Evolutionary conservation across 257 asterid genomes (phyloP), one percentile per base, ranked within the genome.

Genomic region (Cordia subcordata): DNA sequence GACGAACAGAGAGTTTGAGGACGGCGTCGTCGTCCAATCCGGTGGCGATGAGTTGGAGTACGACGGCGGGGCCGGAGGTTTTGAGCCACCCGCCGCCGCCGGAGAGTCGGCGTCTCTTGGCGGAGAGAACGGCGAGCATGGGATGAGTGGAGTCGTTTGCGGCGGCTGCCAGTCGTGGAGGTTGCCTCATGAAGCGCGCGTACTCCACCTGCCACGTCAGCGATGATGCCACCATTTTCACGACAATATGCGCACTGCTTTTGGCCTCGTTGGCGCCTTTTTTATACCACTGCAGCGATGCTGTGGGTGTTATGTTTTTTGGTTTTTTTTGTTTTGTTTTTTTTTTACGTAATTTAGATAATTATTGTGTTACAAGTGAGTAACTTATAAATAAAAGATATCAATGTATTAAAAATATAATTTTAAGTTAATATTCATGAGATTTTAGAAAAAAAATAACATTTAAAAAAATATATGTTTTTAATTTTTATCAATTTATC

Each of bases 171-270:
- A 4, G 4, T 49, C 10, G 17, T 18, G 4, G 17, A 33, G 10
- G 57, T n/a, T 11, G 57, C 13, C 5, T 5, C 18, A 53, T 22
- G 57, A 53, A 53, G 3, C 57, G 38, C 8, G 57, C 57, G 38
- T 53, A 53, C 38, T 53, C 57, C 57, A 53, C 57, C 57, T 23
- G 57, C 57, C 57, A 53, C 38, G 57, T 20, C 38, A 23, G 8
- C 8, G 55, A n/a, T 50, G 13, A 0, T 21, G 4, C 37, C 57
- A 38, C 38, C 57, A 53, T 53, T 53, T 53, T 42, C 3, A 2
- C 47, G 10, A 42, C 47, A 42, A 42, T 27, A 27, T 6, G 3
- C 6, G 6, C 3, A 27, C 3, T 3, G 3, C 4, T 27, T 27
- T 1, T 27, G 35, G 35, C 35, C 35, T 27, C 6, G n/a, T 27